A percentile compares a stretch with the other conserved stretches of the same genome.
Conservation (phyloP, 83 land plant genomes). For the Diphasiastrum complanatum region DNA sequence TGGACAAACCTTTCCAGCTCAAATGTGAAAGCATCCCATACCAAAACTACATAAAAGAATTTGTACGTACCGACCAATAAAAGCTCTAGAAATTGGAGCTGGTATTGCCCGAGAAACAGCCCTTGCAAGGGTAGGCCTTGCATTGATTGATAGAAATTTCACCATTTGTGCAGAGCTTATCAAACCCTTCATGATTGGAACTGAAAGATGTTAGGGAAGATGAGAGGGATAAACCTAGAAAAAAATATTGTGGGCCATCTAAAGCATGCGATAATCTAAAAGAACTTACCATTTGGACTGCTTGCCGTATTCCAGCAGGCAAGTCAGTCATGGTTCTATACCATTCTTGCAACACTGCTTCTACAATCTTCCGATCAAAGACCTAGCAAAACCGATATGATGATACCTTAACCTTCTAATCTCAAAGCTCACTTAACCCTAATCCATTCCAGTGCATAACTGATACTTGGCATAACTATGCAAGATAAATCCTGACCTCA, state of each 20-base stretch:
- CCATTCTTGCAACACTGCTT: slow-evolving; percentile 92
- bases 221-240: background rate
- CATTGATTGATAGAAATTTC: slow-evolving; percentile 58
- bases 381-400: slow-evolving; percentile 35
- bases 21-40: background rate
- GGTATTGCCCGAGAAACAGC: slow-evolving; percentile 60
- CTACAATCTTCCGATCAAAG: slow-evolving; percentile 83
- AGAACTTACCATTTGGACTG: slow-evolving; percentile 70
- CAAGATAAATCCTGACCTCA: slow-evolving; percentile 45
- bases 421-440: background rate
- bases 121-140: slow-evolving; percentile 78
- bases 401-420: background rate
- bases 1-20: background rate
- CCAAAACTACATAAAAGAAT: background rate
- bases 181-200: slow-evolving; percentile 49
- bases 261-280: background rate
- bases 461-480: background rate
- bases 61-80: slow-evolving; percentile 66
- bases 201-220: background rate
- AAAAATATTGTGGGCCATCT: background rate
- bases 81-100: slow-evolving; percentile 64
- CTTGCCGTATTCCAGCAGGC: slow-evolving; percentile 92
- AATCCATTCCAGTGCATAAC: background rate
- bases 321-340: slow-evolving; percentile 69
- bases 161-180: slow-evolving; percentile 92